Evolutionary conservation across 768 basidiomycete species (phyloP).

Genomic region (Cyclocybe cylindracea): DNA sequence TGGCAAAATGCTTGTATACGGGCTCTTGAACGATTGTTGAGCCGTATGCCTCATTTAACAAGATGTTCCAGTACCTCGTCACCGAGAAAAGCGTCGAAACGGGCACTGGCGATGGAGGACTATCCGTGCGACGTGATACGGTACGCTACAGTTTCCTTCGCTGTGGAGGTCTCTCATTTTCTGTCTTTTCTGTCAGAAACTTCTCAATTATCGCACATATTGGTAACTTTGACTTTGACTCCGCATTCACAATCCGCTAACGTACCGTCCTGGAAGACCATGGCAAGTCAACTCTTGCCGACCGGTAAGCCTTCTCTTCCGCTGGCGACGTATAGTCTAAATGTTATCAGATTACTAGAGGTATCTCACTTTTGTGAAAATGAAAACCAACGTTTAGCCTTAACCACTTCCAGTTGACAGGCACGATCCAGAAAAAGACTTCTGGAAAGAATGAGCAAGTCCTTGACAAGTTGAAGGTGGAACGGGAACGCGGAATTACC

Average conservation of each 20-base stretch:
- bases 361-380: constrained; percentile 33
- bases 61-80: constrained; percentile 19
- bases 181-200: constrained; percentile 51
- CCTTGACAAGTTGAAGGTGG: constrained; percentile 93
- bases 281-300: constrained; percentile 94
- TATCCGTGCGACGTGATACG: constrained; percentile 71
- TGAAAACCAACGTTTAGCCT: background rate
- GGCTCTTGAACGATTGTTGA: constrained; percentile 20
- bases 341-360: constrained; percentile 63
- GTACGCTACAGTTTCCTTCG: constrained; percentile 31
- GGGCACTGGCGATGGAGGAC: constrained; percentile 54
- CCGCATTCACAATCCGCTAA: background rate
- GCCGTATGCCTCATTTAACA: background rate
- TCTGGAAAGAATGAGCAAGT: constrained; percentile 80
- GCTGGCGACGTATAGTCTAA: background rate
- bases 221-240: too few species aligned
- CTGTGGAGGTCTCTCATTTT: background rate
- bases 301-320: constrained; percentile 54
- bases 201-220: constrained; percentile 96
- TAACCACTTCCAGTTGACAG: constrained; percentile 58
- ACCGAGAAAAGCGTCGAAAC: constrained; percentile 27
- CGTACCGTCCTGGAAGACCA: constrained; percentile 59
- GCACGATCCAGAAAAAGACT: constrained; percentile 72
- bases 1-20: constrained; percentile 28
- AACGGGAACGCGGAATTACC: constrained; percentile 95